Evolutionary conservation across 345 rosid species (phyloP).

Genomic region (Physaria fendleri): DNA sequence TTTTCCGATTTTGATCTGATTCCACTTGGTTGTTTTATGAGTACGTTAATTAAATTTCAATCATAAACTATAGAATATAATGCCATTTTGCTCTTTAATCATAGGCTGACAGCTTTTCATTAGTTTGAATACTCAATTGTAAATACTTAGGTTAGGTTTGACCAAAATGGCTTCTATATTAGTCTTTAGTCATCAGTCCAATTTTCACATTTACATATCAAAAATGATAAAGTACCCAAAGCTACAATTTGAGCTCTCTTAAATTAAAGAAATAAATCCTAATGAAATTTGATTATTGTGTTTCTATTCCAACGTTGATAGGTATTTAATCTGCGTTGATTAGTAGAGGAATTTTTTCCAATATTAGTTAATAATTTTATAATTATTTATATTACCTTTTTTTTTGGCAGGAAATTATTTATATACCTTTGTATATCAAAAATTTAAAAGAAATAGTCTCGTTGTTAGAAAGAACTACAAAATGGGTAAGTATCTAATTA

Average conservation of each 20-base stretch:
- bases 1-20: constrained; percentile 9
- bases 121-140: background rate
- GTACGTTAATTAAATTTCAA: too few relatives aligned
- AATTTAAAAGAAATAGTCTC: background rate
- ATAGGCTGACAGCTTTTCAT: background rate
- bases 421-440: too few relatives aligned
- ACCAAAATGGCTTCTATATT: background rate
- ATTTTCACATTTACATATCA: background rate
- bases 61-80: background rate
- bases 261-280: background rate
- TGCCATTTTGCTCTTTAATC: background rate
- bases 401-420: too few relatives aligned
- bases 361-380: background rate
- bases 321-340: background rate
- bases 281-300: constrained; percentile 13
- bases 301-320: background rate
- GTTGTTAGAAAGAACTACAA: background rate
- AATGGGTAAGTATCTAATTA: background rate
- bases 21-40: too few relatives aligned
- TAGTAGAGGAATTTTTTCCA: background rate
- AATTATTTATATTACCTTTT: background rate
- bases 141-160: constrained; percentile 13
- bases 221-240: constrained; percentile 8
- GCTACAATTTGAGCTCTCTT: constrained; percentile 20
- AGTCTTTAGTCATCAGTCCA: background rate